Conservation (phyloP, 306 rosid species). For the Myrica gale region DNA sequence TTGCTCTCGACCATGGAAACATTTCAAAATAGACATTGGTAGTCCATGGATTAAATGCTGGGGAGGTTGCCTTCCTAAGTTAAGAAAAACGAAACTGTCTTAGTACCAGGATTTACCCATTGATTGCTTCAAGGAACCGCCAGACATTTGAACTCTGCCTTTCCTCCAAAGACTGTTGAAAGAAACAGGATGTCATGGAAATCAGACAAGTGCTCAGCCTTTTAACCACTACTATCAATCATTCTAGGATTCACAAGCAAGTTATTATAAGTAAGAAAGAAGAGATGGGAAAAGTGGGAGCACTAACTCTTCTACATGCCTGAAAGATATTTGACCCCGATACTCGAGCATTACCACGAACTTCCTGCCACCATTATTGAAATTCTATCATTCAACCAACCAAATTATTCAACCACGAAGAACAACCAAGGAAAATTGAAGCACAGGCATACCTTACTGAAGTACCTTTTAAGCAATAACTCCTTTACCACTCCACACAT, state of each 20-base stretch:
- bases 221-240: constrained; percentile 14
- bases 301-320: constrained; percentile 89
- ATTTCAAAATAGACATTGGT: constrained; percentile 2
- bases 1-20: neutral
- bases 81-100: constrained; percentile 1
- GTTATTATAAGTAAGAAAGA: neutral
- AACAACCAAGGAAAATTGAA: constrained; percentile 22
- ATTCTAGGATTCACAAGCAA: constrained; percentile 6
- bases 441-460: constrained; percentile 69
- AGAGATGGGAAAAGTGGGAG: constrained; percentile 5
- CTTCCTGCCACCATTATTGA: constrained; percentile 56
- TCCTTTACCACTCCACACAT: constrained; percentile 94
- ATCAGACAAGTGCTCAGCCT: constrained; percentile 30
- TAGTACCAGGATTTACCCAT: constrained; percentile 51
- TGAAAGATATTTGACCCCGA: constrained; percentile 79
- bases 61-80: neutral
- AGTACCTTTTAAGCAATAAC: constrained; percentile 78
- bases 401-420: constrained; percentile 13
- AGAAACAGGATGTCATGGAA: constrained; percentile 23
- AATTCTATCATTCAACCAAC: constrained; percentile 25
- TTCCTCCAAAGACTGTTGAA: constrained; percentile 73
- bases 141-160: constrained; percentile 79
- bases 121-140: constrained; percentile 92
- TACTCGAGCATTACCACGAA: constrained; percentile 61
- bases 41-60: neutral